Percentiles rank a stretch among this genome's conserved stretches.
Evolutionary conservation across 768 basidiomycete genomes (phyloP).

Genomic region (Termitomyces sp.): DNA sequence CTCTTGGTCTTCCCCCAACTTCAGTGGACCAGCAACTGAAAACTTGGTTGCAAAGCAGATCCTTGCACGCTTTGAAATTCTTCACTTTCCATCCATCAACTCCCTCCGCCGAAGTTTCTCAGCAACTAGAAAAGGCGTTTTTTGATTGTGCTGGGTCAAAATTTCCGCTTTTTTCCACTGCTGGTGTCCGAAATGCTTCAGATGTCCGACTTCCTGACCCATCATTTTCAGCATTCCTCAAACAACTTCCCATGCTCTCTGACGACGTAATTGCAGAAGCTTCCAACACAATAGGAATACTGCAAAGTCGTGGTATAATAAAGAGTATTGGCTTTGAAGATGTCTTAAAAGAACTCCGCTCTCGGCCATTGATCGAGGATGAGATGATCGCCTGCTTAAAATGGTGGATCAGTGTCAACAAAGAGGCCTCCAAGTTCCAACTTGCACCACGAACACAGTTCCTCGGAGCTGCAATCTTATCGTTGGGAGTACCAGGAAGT

Average conservation of each 20-base stretch:
- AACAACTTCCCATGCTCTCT: slow-evolving; percentile 72
- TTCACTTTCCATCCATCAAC: slow-evolving; percentile 90
- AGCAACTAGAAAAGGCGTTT: slow-evolving; percentile 71
- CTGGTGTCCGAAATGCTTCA: slow-evolving; percentile 62
- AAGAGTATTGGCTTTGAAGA: slow-evolving; percentile 78
- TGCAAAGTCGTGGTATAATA: slow-evolving; percentile 64
- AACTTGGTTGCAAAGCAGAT: slow-evolving; percentile 51
- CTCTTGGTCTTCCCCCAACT: slow-evolving; percentile 22
- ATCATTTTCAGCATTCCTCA: slow-evolving; percentile 71
- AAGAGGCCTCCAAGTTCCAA: slow-evolving; percentile 31
- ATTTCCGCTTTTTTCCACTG: slow-evolving; percentile 73
- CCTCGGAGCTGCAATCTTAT: slow-evolving; percentile 67
- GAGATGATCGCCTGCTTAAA: slow-evolving; percentile 82
- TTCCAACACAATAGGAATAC: slow-evolving; percentile 51
- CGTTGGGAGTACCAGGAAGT: slow-evolving; percentile 29
- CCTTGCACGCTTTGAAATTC: slow-evolving; percentile 80
- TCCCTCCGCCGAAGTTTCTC: slow-evolving; percentile 76
- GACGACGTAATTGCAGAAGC: slow-evolving; percentile 54
- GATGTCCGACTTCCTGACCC: slow-evolving; percentile 75
- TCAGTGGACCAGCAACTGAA: slow-evolving; percentile 39
- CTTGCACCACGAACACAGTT: slow-evolving; percentile 54
- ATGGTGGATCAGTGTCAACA: slow-evolving; percentile 70
- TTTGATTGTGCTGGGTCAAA: slow-evolving; percentile 57
- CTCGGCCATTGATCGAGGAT: slow-evolving; percentile 61
- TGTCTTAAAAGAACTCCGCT: slow-evolving; percentile 72